A percentile compares a stretch with the other conserved stretches of the same genome.
These are phyloP conservation scores for Kuraishia capsulata DNA, from an alignment of 805 yeast species.

Conservation along the genomic window DNA sequence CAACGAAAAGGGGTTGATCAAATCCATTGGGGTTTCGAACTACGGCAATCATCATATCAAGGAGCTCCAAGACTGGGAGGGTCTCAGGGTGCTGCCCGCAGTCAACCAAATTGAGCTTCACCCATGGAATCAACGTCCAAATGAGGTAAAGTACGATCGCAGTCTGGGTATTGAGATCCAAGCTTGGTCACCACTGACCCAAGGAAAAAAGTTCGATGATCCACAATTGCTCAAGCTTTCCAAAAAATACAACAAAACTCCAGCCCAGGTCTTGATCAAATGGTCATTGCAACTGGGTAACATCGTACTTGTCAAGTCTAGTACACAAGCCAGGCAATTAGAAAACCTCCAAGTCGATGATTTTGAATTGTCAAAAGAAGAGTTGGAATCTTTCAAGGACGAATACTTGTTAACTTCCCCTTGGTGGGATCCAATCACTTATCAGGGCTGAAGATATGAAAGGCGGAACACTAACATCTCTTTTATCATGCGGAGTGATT, in stretches of 20 bases:
- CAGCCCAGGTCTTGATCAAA: slow-evolving; percentile 53
- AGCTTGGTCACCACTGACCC: slow-evolving; percentile 61
- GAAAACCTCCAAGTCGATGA: slow-evolving; percentile 28
- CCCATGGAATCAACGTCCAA: slow-evolving; percentile 38
- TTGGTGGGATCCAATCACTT: slow-evolving; percentile 28
- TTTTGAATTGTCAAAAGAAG: slow-evolving; percentile 25
- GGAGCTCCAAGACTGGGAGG: slow-evolving; percentile 40
- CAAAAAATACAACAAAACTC: slow-evolving; percentile 34
- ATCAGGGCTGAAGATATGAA: no score
- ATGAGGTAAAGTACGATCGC: slow-evolving; percentile 33
- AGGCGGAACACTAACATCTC: no score
- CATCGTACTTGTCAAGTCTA: slow-evolving; percentile 29
- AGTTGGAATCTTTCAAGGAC: slow-evolving; percentile 24
- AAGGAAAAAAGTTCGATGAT: slow-evolving; percentile 37
- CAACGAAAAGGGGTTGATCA: slow-evolving; percentile 38
- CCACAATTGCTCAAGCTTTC: slow-evolving; percentile 33
- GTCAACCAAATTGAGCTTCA: slow-evolving; percentile 43
- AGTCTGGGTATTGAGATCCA: slow-evolving; percentile 39
- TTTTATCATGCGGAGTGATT: no score
- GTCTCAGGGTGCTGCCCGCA: slow-evolving; percentile 31
- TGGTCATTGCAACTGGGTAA: slow-evolving; percentile 65
- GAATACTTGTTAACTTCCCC: slow-evolving; percentile 21
- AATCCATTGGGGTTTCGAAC: slow-evolving; percentile 56
- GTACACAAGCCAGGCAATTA: slow-evolving; percentile 18
- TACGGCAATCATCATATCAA: slow-evolving; percentile 49